These are phyloP conservation scores for Podospora appendiculata DNA, from an alignment of 495 filamentous ascomycete genomes.

Conservation along the genomic window DNA sequence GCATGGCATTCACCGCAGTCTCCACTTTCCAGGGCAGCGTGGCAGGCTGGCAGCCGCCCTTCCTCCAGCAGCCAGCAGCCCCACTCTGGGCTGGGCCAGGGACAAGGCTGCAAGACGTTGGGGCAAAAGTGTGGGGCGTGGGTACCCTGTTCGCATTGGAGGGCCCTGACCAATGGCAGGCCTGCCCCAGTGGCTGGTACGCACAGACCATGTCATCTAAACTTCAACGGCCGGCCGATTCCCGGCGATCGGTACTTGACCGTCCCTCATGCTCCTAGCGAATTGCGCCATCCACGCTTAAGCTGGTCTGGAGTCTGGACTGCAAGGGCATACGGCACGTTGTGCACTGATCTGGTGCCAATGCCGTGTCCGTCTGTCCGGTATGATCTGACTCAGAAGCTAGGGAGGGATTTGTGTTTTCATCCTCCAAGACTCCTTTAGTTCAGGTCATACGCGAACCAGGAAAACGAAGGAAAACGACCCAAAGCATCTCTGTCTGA, in stretches of 20 bases:
- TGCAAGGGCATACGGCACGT: not conserved
- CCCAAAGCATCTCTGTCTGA: too few relatives aligned
- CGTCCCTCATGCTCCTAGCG: not conserved
- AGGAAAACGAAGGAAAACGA: too few relatives aligned
- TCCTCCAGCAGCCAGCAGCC: conserved; percentile 4
- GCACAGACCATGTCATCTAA: not conserved
- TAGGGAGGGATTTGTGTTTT: too few relatives aligned
- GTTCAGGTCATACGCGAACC: too few relatives aligned
- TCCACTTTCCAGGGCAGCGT: not conserved
- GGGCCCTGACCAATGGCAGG: too few relatives aligned
- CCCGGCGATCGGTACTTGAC: conserved; percentile 11
- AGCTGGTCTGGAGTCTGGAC: conserved; percentile 4
- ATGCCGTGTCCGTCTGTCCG: too few relatives aligned
- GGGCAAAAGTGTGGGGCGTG: not conserved
- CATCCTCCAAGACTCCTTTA: too few relatives aligned
- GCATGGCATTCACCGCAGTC: not conserved
- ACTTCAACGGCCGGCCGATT: conserved; percentile 15
- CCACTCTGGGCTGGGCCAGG: not conserved
- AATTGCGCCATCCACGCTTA: conserved; percentile 28
- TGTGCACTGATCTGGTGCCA: not conserved
- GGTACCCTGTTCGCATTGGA: not conserved
- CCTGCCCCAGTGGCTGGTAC: not conserved
- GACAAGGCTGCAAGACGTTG: conserved; percentile 15
- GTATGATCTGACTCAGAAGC: too few relatives aligned
- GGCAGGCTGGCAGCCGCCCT: not conserved